Evolutionary conservation across 352 stramenopile genomes (phyloP), one percentile per base, ranked within the genome.

Genomic region (Paralagenidium karlingii): DNA sequence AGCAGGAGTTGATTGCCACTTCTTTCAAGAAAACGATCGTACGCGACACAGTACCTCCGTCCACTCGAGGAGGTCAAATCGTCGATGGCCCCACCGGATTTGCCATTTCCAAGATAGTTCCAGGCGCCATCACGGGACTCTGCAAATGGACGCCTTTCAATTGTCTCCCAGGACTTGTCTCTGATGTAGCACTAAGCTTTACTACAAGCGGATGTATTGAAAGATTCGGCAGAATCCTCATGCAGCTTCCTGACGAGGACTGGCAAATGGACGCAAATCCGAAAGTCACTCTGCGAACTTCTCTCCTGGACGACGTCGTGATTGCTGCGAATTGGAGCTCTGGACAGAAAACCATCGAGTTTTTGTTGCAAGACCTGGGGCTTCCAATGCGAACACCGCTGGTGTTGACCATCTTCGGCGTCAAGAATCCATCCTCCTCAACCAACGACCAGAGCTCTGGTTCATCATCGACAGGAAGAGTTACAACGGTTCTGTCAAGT

Each of bases 181-280:
- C 73, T 0, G 60, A 78, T 33, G 73, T 82, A 18, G 53, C 60
- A n/a, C 44, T 87, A 16, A 58, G 58, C 21, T 70, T 87, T 43
- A 43, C 22, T 8, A 54, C 55, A 4, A 54, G 57, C 30, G 68
- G 68, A 1, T 51, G 47, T 1, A 40, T 82, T 20, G 67, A 64
- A 19, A 12, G 11, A 1, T 46, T 50, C 9, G 69, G 67, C 0
- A 70, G 52, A 27, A 45, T 87, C 31, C 47, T 70, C 8, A 27
- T 87, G 1, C 67, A 82, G 40, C 34, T 87, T 8, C 61, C 62
- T 3, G 12, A 47, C 0, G 50, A 68, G 19, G 68, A 65, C 11
- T 87, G 73, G 73, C 56, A 66, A 29, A 87, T 87, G 73, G 54
- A 60, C 8, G 46, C 43, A 11, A 25, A 58, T 0, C 73, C 73